Base-by-base conservation (phyloP, 2,329 filamentous ascomycete species). In the Pestalotiopsis sp. region DNA sequence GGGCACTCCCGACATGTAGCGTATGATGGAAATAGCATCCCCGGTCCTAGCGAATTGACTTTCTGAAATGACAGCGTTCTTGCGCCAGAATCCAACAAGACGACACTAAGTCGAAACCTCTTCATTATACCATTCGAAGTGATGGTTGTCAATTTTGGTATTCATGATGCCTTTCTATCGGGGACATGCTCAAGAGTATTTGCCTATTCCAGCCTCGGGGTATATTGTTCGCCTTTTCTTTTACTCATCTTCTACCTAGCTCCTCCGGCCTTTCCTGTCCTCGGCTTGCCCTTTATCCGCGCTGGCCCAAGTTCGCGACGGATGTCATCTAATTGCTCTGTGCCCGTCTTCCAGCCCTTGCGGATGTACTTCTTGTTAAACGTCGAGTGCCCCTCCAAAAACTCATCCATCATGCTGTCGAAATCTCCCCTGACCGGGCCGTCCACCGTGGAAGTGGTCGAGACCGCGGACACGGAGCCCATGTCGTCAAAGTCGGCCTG, bases 321-420 rank as follows among this genome's bases (percentile, higher is more conserved):
- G 65, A 99, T 91, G 81, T 98, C 95, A 73, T 98, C 96, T 70
- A 98, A 84, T 83, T 98, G 93, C 80, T 93, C 91, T 72, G 98
- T 86, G 0, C 96, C 96, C 69, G 88, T 93, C 78, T 92, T 91
- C 72, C 92, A 90, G 77, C 92, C 93, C 81, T 95, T 94, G 83
- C 95, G 95, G 23, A 94, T 88, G 12, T 86, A 84, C 78, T 90
- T 91, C 82, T 94, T 94, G 2, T 92, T 92, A 27, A 87, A 87
- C 80, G 90, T 91, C 11, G 88, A 88, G 77, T 93, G 92, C 41
- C 85, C 90, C 9, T 90, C 92, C 31, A 98, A 82, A 81, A 99
- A 99, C 68, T 97, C 95, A 77, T 98, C 95, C 85, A 99, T 90
- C 77, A 98, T 94, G 70, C 85, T 88, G 77, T 97, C 91, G 80